Evolutionary conservation across 805 yeast species (phyloP), one percentile per base, ranked within the genome.

Genomic region (Suhomyces kilbournensis): DNA sequence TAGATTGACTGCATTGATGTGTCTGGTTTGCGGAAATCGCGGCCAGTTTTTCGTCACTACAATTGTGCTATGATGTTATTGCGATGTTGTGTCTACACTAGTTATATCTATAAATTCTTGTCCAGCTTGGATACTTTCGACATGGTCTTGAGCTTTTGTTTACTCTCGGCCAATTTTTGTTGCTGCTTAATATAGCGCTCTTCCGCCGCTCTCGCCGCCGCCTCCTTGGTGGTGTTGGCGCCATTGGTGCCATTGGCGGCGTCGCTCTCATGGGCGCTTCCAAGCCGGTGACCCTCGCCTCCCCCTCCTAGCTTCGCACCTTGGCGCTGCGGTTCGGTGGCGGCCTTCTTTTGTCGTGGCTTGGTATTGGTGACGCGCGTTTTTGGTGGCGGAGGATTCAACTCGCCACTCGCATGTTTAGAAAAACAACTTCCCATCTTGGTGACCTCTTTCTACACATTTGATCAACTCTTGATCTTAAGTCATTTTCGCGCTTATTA

Each of bases 191-290:
- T 55, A 53, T 54, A 68, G 44, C 79, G 55, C 34, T 56, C 62
- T 49, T 74, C 74, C 1, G 78, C 78, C 6, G 79, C 79, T 42
- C 54, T 57, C 4, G 77, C 78, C 2, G 68, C 75, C 2, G 77
- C 77, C 19, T 60, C 68, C 46, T 57, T 61, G 17, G 69, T 58
- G 19, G 56, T 49, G 38, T 46, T 43, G 22, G 22, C 15, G 23
- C 20, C 47, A 4, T 15, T 35, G 20, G 19, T 20, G 10, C 25
- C 19, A 4, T 15, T 35, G 40, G 19, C 40, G 10, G 9, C 3
- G 8, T 38, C 39, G 46, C 12, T 8, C 35, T 44, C 14, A 22
- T 46, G 30, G 35, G n/a, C 6, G 28, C 47, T 26, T 17, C 46
- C 46, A 5, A 44, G 46, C 34, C 46, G 32, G 17, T 26, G 25